These are phyloP conservation scores for Crataegus laevigata DNA, from an alignment of 306 rosid genomes.

Conservation along the genomic window DNA sequence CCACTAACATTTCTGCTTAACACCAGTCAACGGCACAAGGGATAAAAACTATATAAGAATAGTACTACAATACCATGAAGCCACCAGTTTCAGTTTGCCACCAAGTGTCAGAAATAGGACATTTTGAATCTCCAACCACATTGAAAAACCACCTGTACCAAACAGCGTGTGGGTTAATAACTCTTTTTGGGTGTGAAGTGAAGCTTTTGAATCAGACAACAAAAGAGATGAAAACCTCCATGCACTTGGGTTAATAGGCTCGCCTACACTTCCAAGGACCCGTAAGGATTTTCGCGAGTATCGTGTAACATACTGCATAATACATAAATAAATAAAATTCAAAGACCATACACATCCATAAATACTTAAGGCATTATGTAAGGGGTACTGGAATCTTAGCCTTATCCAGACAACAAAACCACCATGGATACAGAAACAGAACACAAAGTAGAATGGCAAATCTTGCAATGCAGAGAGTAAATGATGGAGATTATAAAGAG, in stretches of 20 bases:
- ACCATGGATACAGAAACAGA: background rate
- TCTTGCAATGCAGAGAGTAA: background rate
- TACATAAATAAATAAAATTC: background rate
- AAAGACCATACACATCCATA: background rate
- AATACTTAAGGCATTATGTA: background rate
- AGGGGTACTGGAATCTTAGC: background rate
- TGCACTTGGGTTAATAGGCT: slow-evolving; percentile 99
- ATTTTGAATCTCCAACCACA: slow-evolving; percentile 85
- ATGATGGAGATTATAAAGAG: background rate
- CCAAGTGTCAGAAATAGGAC: slow-evolving; percentile 99
- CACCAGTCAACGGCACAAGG: background rate
- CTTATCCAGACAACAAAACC: background rate
- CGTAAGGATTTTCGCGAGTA: slow-evolving; percentile 85
- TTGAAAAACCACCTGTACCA: slow-evolving; percentile 85
- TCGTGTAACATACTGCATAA: slow-evolving; percentile 75
- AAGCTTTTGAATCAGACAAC: slow-evolving; percentile 1
- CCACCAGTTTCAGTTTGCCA: slow-evolving; percentile 99
- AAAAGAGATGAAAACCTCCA: slow-evolving; percentile 59
- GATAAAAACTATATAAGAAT: slow-evolving; percentile 16
- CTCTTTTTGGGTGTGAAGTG: background rate
- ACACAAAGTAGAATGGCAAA: background rate
- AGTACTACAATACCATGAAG: slow-evolving; percentile 65
- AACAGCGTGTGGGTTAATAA: slow-evolving; percentile 12
- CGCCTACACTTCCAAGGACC: slow-evolving; percentile 94
- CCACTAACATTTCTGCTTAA: background rate